Base-by-base conservation (phyloP, 2,329 filamentous ascomycete species). In the Colletotrichum sojae region DNA sequence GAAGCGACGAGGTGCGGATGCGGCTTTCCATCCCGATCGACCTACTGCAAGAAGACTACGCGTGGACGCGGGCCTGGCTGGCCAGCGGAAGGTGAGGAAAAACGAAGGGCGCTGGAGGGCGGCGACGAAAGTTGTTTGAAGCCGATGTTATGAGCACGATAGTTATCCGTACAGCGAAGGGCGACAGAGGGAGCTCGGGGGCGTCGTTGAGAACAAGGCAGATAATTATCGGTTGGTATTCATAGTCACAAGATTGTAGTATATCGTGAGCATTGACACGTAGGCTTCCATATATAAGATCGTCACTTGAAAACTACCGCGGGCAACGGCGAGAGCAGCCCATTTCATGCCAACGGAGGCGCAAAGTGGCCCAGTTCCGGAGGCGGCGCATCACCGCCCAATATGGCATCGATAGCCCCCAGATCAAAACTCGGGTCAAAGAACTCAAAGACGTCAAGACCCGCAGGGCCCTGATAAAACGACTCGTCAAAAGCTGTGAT, bases 391-490 rank as follows among this genome's bases (percentile, higher is more conserved):
- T 69, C 55, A 2, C 67, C 67, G 8, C 67, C 67, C 18, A 69
- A n/a, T 27, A 74, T 73, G 43, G 73, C 73, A 43, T 74, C 73
- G 25, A 71, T 72, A 27, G 72, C 66, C 22, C 69, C 60, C 16
- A 74, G 67, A 53, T 74, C 73, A 57, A 73, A 72, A 31, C 68
- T 71, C 12, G 73, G 72, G 51, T 73, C 72, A 46, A 74, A 74
- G 53, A 72, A 73, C 25, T 73, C 72, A 54, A 74, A 74, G 40
- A 73, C 71, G 40, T 64, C 65, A 31, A 72, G 70, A 25, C 62
- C 69, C 9, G 71, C 56, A 51, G 59, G 60, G 2, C 67, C 62
- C 8, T 69, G 55, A 13, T 60, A 61, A 20, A 69, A 54, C 4
- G 43, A 59, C 12, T 62, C 51, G 15, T 67, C 51, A 13, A 66